Evolutionary conservation across 1,139 yeast genomes (phyloP), one percentile per base, ranked within the genome.

Genomic region (Nakaseomyces delphensis): DNA sequence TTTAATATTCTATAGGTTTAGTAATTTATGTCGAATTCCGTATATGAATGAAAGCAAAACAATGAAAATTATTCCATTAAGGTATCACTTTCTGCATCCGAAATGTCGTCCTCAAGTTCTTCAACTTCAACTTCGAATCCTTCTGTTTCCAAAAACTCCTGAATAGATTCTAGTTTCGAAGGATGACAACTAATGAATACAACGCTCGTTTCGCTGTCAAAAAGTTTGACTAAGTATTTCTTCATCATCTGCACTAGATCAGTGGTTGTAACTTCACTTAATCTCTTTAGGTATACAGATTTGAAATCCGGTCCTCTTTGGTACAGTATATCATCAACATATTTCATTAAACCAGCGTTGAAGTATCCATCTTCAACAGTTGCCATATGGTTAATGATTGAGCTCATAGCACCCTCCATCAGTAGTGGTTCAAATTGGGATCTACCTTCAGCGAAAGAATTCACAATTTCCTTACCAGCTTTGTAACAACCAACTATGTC

Each of bases 181-280:
- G 91, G 81, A 49, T 91, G 87, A 45, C 91, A 74, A 52, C 89
- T 78, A 8, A 81, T 67, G 56, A 86, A 87, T 6, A 83, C 71
- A 37, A 74, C 66, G 4, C 93, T 78, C 1, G 62, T 62, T 0
- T 66, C 56, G 3, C 77, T 52, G 31, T 76, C 71, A 59, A 89
- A 89, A 45, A 89, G 53, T 4, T 77, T 74, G 16, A 69, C 64
- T 59, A 79, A 77, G 53, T 83, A 84, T 49, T 70, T 73, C 33
- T 73, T 68, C 62, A 84, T 68, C 2, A 73, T 74, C 18, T 68
- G 58, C 25, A 72, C 63, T 48, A 91, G 62, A 48, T 86, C 87
- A 0, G 71, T 73, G 4, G 65, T 65, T 0, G 78, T 74, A 18
- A 89, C 76, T 18, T 60, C 49, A 38, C 73, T 70, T 51, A 83